Evolutionary conservation across 306 rosid genomes (phyloP).

Genomic region (Biancaea sappan): DNA sequence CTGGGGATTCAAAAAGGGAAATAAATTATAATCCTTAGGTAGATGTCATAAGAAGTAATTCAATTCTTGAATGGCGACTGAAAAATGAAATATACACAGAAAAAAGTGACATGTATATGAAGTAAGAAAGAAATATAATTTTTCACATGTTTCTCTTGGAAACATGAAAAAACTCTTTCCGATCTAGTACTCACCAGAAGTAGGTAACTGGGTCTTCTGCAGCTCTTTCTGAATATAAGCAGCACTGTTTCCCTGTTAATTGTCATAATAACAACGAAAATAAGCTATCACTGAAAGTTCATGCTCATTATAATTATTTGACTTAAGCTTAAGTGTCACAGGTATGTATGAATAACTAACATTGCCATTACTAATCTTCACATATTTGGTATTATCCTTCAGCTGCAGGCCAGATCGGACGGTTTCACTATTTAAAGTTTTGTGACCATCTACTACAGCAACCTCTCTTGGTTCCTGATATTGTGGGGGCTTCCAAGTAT

Average conservation of each 20-base stretch:
- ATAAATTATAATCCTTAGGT: neutral
- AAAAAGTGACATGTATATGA: neutral
- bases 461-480: slow-evolving; percentile 52
- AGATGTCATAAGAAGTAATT: neutral
- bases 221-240: slow-evolving; percentile 54
- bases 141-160: neutral
- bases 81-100: neutral
- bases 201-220: slow-evolving; percentile 46
- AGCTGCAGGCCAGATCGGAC: slow-evolving; percentile 50
- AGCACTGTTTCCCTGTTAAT: slow-evolving; percentile 54
- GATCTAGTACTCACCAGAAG: slow-evolving; percentile 58
- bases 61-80: neutral
- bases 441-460: slow-evolving; percentile 45
- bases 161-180: too few relatives aligned
- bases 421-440: slow-evolving; percentile 35
- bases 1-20: slow-evolving; percentile 43
- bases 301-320: slow-evolving; percentile 1
- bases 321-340: slow-evolving; percentile 1
- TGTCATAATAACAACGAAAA: slow-evolving; percentile 29
- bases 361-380: slow-evolving; percentile 57
- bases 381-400: slow-evolving; percentile 46
- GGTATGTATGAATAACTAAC: slow-evolving; percentile 50
- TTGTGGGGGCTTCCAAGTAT: slow-evolving; percentile 57
- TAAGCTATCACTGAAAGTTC: slow-evolving; percentile 8
- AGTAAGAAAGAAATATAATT: neutral